Conservation (phyloP, 225 moss, liverwort and hornwort species). For the Pseudisothecium myosuroides region DNA sequence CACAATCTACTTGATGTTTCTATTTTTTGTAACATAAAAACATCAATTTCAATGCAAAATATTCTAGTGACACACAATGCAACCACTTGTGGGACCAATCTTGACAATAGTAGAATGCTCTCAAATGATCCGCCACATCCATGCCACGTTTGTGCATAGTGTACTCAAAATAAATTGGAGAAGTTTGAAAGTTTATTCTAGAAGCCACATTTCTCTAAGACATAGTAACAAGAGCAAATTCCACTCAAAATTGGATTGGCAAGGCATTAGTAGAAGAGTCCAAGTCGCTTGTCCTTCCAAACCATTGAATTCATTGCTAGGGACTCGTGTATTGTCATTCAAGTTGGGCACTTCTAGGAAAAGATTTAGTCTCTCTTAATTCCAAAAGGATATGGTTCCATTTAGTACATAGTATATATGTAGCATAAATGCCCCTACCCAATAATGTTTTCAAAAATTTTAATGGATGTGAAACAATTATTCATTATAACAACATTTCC, state of each 20-base stretch:
- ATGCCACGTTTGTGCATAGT: accelerated
- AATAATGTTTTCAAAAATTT: background rate
- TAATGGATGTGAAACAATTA: background rate
- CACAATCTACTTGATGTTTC: no score
- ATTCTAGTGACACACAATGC: accelerated
- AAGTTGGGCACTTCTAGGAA: background rate
- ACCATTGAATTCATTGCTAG: accelerated
- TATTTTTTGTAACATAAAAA: no score
- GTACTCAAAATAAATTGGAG: background rate
- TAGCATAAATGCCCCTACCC: background rate
- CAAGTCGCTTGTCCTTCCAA: accelerated
- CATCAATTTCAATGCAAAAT: no score
- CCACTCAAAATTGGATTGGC: accelerated
- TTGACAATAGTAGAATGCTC: no score
- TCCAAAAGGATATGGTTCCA: accelerated
- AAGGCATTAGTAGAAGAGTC: accelerated
- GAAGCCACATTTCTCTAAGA: accelerated
- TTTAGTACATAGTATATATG: accelerated
- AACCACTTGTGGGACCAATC: accelerated
- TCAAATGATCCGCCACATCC: accelerated
- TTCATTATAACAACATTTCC: accelerated
- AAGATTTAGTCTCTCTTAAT: background rate
- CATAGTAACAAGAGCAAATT: accelerated
- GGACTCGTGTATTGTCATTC: accelerated
- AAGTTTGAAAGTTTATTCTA: background rate